Percentiles rank a stretch among this genome's conserved stretches.
These are phyloP conservation scores for Hirschioporus abietinus DNA, from an alignment of 768 basidiomycete genomes.

Conservation along the genomic window DNA sequence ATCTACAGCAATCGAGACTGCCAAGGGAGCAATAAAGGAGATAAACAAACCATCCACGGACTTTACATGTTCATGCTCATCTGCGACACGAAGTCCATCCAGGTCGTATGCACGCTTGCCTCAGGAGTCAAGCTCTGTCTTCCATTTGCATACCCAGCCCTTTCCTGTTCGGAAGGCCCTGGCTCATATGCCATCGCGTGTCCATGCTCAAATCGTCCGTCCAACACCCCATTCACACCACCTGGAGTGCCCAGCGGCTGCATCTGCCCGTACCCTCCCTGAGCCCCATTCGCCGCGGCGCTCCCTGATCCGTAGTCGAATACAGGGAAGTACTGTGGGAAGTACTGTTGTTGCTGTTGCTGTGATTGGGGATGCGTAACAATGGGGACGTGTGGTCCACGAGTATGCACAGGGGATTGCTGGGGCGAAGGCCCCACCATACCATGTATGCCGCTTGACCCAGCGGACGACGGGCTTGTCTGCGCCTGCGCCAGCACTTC, in stretches of 20 bases:
- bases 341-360: conserved; percentile 23
- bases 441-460: not conserved
- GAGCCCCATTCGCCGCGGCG: conserved; percentile 1
- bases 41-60: not conserved
- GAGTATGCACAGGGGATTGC: not conserved
- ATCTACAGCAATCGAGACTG: not conserved
- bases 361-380: conserved; percentile 11
- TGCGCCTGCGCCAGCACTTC: not conserved
- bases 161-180: not conserved
- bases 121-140: conserved; percentile 15
- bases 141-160: not conserved
- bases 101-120: conserved; percentile 23
- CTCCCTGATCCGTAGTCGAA: conserved; percentile 56
- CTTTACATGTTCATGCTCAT: conserved; percentile 16
- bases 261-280: not conserved
- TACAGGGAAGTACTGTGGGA: conserved; percentile 72
- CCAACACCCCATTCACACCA: not conserved
- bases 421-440: not conserved
- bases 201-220: conserved; percentile 14
- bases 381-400: not conserved
- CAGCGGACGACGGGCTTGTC: not conserved
- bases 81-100: conserved; percentile 31
- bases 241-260: not conserved
- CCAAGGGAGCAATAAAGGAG: not conserved
- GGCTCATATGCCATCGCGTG: conserved; percentile 30